These are phyloP conservation scores for Cladosporium austrohemisphaericum DNA, from an alignment of 2,329 filamentous ascomycete species.

Conservation along the genomic window DNA sequence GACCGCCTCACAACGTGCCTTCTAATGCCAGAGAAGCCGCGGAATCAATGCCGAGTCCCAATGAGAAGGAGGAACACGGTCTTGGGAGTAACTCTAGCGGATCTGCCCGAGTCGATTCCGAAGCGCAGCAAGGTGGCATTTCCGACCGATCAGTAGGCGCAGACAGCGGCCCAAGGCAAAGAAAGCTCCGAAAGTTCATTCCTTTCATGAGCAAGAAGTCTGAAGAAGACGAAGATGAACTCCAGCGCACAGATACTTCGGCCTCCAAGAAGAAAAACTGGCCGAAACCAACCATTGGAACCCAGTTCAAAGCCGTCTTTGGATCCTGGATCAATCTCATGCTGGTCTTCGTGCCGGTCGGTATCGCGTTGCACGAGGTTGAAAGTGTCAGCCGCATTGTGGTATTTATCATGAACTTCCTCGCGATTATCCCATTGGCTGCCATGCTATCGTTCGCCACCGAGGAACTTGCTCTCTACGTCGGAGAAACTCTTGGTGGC, in stretches of 20 bases:
- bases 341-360: conserved; percentile 71
- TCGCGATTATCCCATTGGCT: conserved; percentile 87
- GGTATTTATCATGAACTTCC: conserved; percentile 81
- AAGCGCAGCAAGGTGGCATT: conserved; percentile 16
- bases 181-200: conserved; percentile 25
- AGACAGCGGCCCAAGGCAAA: conserved; percentile 17
- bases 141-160: conserved; percentile 13
- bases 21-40: conserved; percentile 1
- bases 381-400: conserved; percentile 56
- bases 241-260: conserved; percentile 17
- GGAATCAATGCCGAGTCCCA: conserved; percentile 15
- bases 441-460: conserved; percentile 84
- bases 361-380: conserved; percentile 65
- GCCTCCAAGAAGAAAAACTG: conserved; percentile 27
- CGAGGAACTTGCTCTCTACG: conserved; percentile 76
- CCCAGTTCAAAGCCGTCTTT: conserved; percentile 69
- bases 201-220: conserved; percentile 22
- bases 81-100: conserved; percentile 13
- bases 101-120: conserved; percentile 2
- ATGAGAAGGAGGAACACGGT: conserved; percentile 17
- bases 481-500: conserved; percentile 80
- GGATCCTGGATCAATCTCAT: conserved; percentile 85
- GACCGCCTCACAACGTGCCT: background rate
- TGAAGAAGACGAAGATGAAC: conserved; percentile 19
- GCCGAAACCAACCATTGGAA: conserved; percentile 28